These are phyloP conservation scores for Epichloe sylvatica DNA, from an alignment of 2,329 filamentous ascomycete genomes.

Conservation along the genomic window DNA sequence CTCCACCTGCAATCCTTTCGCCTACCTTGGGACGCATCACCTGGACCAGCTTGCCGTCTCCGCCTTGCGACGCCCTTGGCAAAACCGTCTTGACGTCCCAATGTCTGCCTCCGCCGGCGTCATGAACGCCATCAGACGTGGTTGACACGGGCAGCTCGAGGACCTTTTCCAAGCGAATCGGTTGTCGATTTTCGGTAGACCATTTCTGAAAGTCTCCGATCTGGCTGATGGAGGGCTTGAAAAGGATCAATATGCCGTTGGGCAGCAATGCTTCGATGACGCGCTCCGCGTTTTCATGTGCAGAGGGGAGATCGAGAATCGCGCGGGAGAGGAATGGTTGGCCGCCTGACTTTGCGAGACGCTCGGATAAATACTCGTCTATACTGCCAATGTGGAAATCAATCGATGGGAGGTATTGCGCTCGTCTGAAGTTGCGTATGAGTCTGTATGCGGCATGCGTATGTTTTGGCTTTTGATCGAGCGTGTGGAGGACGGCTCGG, in stretches of 20 bases:
- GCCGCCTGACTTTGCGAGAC: conserved; percentile 27
- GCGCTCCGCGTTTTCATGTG: conserved; percentile 32
- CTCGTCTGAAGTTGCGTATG: conserved; percentile 52
- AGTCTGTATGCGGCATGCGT: conserved; percentile 50
- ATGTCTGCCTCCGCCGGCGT: conserved; percentile 37
- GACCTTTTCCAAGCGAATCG: conserved; percentile 41
- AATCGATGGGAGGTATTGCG: conserved; percentile 54
- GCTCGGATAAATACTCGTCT: conserved; percentile 44
- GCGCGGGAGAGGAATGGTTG: conserved; percentile 56
- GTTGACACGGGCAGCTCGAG: conserved; percentile 39
- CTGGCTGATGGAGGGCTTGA: conserved; percentile 67
- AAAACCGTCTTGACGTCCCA: conserved; percentile 47
- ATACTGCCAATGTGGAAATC: conserved; percentile 62
- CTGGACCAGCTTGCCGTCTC: conserved; percentile 16
- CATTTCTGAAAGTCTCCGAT: conserved; percentile 45
- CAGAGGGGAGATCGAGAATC: conserved; percentile 58
- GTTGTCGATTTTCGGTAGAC: conserved; percentile 38
- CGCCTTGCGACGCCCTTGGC: conserved; percentile 13
- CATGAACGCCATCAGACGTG: conserved; percentile 28
- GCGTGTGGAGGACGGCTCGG: conserved; percentile 58
- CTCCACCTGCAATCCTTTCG: conserved; percentile 25
- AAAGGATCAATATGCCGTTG: conserved; percentile 54
- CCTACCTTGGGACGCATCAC: conserved; percentile 30
- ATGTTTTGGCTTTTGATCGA: conserved; percentile 51
- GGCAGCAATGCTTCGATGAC: conserved; percentile 45